These are phyloP conservation scores for Epichloe baconii DNA, from an alignment of 2,329 filamentous ascomycete species.

Conservation along the genomic window DNA sequence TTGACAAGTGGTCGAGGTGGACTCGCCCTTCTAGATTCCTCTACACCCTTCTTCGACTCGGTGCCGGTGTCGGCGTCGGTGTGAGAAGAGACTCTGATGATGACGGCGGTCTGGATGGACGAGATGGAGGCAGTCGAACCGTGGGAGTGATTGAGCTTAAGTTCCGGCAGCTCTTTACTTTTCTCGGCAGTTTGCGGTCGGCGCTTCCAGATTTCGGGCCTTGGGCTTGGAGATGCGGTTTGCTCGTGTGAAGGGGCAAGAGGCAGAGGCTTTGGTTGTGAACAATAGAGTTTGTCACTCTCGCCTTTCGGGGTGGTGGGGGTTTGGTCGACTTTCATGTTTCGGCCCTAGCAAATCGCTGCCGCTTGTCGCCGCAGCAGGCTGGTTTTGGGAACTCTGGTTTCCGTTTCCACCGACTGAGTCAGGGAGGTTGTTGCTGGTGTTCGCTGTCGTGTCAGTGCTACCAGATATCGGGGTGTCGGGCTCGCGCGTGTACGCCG, in stretches of 20 bases:
- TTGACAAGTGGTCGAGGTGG: slow-evolving; percentile 8
- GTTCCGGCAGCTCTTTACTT: slow-evolving; percentile 31
- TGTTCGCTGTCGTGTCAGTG: slow-evolving; percentile 5
- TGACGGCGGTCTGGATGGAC: slow-evolving; percentile 4
- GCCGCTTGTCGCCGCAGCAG: background rate
- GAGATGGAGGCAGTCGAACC: slow-evolving; percentile 32
- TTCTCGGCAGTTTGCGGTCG: slow-evolving; percentile 37
- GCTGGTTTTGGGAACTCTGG: background rate
- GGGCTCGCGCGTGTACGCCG: slow-evolving; percentile 38
- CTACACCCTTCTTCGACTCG: background rate
- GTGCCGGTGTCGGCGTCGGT: background rate
- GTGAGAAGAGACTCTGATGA: background rate
- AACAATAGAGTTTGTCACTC: slow-evolving; percentile 5
- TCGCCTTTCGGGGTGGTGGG: slow-evolving; percentile 16
- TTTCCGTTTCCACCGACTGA: background rate
- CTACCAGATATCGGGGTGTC: slow-evolving; percentile 18
- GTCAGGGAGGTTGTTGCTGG: background rate
- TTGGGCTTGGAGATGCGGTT: slow-evolving; percentile 16
- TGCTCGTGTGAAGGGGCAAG: slow-evolving; percentile 9
- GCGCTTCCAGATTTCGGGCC: slow-evolving; percentile 33
- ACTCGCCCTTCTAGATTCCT: background rate
- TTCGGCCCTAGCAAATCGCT: background rate
- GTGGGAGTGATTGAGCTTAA: slow-evolving; percentile 35
- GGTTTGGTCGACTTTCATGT: background rate
- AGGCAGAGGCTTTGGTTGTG: slow-evolving; percentile 6